Conservation (phyloP, 2,329 filamentous ascomycete genomes). For the Fusarium tuaranense region DNA sequence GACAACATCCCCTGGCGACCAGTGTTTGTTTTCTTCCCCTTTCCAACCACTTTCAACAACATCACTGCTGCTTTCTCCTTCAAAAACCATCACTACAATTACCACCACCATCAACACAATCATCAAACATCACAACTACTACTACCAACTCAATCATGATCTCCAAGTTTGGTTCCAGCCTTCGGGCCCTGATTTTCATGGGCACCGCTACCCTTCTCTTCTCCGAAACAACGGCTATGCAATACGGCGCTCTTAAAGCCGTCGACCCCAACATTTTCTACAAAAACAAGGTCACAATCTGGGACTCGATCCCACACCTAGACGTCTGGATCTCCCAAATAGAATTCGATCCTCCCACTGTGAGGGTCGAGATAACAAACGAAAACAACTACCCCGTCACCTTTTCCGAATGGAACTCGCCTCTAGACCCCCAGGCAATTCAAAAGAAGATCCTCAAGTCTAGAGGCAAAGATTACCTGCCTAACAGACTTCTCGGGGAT, state of each 20-base stretch:
- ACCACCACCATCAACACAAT: background rate
- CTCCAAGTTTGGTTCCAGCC: background rate
- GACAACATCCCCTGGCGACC: background rate
- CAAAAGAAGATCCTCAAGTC: background rate
- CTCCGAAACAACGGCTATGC: background rate
- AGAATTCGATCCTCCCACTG: background rate
- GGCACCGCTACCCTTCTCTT: background rate
- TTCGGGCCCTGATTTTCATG: background rate
- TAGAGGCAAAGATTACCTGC: background rate
- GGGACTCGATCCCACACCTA: background rate
- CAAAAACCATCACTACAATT: background rate
- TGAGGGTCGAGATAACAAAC: background rate
- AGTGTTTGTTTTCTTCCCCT: background rate
- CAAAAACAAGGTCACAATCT: background rate
- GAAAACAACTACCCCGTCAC: background rate
- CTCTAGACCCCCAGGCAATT: background rate
- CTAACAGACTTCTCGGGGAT: background rate
- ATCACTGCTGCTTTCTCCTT: background rate
- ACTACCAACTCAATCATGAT: background rate
- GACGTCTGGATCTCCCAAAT: background rate
- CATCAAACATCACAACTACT: background rate
- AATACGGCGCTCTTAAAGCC: background rate
- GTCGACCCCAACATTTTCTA: background rate
- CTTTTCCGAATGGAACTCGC: background rate
- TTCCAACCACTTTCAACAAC: background rate